Conservation (phyloP, 2,329 filamentous ascomycete genomes). For the Fusarium odoratissimum region DNA sequence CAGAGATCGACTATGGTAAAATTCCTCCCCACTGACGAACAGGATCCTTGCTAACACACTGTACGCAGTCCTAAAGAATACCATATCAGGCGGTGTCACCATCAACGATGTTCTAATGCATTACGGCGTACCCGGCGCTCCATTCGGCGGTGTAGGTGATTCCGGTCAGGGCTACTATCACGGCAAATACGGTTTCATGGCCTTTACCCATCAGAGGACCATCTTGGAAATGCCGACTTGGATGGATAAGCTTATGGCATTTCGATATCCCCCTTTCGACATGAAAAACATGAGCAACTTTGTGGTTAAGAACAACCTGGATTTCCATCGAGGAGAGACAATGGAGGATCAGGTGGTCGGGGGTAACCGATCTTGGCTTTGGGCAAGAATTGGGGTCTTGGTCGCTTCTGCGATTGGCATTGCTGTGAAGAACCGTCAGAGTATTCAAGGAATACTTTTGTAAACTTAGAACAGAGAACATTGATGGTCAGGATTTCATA, state of each 20-base stretch:
- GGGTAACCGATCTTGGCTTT: background rate
- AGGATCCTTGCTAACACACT: background rate
- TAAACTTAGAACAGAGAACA: background rate
- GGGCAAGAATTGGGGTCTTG: background rate
- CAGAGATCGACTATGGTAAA: background rate
- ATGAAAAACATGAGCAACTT: background rate
- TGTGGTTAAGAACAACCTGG: background rate
- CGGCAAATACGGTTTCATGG: constrained; percentile 55
- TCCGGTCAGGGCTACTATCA: constrained; percentile 58
- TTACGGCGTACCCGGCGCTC: constrained; percentile 51
- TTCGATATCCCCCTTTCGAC: background rate
- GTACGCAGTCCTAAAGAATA: fast-evolving
- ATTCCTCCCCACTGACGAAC: fast-evolving
- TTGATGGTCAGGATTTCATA: fast-evolving
- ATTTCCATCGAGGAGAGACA: background rate
- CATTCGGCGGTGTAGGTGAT: constrained; percentile 60
- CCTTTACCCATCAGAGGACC: constrained; percentile 48
- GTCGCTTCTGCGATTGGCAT: background rate
- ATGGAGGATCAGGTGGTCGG: background rate
- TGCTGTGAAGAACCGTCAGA: fast-evolving
- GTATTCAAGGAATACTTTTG: fast-evolving
- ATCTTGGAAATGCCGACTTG: constrained; percentile 44
- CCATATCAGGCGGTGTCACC: constrained; percentile 54
- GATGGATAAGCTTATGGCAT: constrained; percentile 28
- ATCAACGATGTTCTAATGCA: constrained; percentile 58